Evolutionary conservation across 352 stramenopile genomes (phyloP), one percentile per base, ranked within the genome.

Genomic region (Hyaloperonospora arabidopsidis): DNA sequence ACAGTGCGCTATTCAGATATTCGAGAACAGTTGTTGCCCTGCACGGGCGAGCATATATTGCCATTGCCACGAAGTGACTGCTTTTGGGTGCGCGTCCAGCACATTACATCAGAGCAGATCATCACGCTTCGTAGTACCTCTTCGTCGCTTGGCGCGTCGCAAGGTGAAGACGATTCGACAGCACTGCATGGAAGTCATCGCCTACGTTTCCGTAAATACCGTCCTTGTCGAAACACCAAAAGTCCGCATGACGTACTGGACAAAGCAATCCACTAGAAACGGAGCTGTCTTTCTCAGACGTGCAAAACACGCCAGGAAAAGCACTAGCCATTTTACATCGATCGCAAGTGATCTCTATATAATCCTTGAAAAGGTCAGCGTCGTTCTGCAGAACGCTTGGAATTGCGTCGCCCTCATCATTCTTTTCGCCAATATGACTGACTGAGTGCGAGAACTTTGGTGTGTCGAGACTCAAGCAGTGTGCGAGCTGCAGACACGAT

Each of bases 391-490:
- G 58, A 47, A 93, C 84, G 29, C 82, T 95, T 6, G 89, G 87
- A 43, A 94, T 97, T 13, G 89, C 71, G 52, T 93, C 87, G 21
- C 71, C 76, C 28, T 70, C 73, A 32, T 95, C 86, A 5, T 87
- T 86, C 17, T 97, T 77, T 54, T 97, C 92, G 14, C 73, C 74
- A 56, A 84, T 69, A 55, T 87, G 77, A 45, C 87, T 84, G 2
- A 72, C 62, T 18, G 84, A 68, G 53, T 92, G 74, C 17, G 83
- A 95, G 53, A 98, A 99, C 52, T 97, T 97, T 12, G 76, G 74
- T 18, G 91, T 89, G 63, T 99, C 97, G 6, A 99, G 74, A 13
- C 97, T 96, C 12, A 99, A 79, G 53, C 95, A 97, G 52, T 97
- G 79, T 34, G 96, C 96, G 17, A 99, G 67, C 40, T 98, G 90